A percentile compares a stretch with the other conserved stretches of the same genome.
Conservation (phyloP, 768 basidiomycete genomes). For the Hysterangium stoloniferum region DNA sequence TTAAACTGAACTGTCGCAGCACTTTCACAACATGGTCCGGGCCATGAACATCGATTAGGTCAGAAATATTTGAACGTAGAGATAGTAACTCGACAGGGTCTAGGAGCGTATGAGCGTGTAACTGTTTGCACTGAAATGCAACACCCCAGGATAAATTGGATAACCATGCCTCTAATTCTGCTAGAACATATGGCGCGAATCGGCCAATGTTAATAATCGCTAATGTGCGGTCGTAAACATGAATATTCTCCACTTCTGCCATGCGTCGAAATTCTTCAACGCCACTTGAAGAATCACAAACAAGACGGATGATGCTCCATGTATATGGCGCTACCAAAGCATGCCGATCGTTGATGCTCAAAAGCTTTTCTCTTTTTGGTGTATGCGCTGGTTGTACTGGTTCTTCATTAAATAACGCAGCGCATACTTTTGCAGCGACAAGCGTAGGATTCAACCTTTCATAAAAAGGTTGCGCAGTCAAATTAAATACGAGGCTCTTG, state of each 20-base stretch:
- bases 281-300: not conserved
- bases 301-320: not conserved
- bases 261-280: not conserved
- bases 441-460: not conserved
- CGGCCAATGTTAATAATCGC: conserved; percentile 33
- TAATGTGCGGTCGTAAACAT: not conserved
- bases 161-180: conserved; percentile 28
- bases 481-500: not conserved
- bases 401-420: too few relatives aligned
- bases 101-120: conserved; percentile 29
- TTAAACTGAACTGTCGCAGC: not conserved
- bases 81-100: conserved; percentile 44
- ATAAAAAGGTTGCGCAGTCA: not conserved
- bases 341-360: not conserved
- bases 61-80: conserved; percentile 30
- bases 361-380: not conserved
- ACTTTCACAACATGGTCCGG: conserved; percentile 26
- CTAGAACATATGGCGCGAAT: conserved; percentile 33
- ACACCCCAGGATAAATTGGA: conserved; percentile 37
- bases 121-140: conserved; percentile 49
- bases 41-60: conserved; percentile 27
- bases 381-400: conserved; percentile 5
- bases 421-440: conserved; percentile 22
- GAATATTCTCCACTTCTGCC: not conserved
- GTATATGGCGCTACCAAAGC: not conserved